Evolutionary conservation across 805 yeast genomes (phyloP).

Genomic region (Teunomyces aglyptinius): DNA sequence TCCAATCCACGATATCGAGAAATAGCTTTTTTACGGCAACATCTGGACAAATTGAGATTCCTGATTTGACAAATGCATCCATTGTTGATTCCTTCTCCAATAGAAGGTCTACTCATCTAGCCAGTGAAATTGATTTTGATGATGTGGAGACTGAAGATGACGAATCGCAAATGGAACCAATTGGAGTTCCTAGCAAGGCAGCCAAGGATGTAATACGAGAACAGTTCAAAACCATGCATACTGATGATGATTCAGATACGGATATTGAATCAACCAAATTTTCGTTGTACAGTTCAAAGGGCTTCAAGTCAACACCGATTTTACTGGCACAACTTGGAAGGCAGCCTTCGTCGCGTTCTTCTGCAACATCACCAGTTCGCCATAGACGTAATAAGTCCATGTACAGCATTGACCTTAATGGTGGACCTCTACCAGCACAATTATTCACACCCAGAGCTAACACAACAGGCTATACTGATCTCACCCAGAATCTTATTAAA

Average conservation of each 20-base stretch:
- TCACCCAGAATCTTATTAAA: neutral
- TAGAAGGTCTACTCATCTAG: slow-evolving; percentile 9
- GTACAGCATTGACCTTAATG: slow-evolving; percentile 29
- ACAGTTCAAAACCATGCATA: slow-evolving; percentile 22
- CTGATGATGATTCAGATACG: slow-evolving; percentile 28
- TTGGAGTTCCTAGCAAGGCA: slow-evolving; percentile 34
- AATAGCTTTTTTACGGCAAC: slow-evolving; percentile 7
- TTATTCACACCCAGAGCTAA: slow-evolving; percentile 4
- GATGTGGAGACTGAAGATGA: slow-evolving; percentile 13
- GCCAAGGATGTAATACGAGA: slow-evolving; percentile 27
- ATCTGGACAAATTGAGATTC: slow-evolving; percentile 42
- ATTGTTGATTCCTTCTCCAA: slow-evolving; percentile 12
- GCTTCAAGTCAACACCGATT: slow-evolving; percentile 22
- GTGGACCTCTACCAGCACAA: neutral
- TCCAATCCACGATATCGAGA: slow-evolving; percentile 8
- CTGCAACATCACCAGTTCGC: slow-evolving; percentile 20
- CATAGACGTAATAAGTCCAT: slow-evolving; percentile 42
- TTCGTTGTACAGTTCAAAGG: slow-evolving; percentile 15
- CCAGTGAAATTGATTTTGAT: slow-evolving; percentile 26
- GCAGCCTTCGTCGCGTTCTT: slow-evolving; percentile 5
- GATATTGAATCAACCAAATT: slow-evolving; percentile 26
- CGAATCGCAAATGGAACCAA: slow-evolving; percentile 25
- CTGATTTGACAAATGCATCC: slow-evolving; percentile 29
- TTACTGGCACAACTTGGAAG: slow-evolving; percentile 8
- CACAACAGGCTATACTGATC: slow-evolving; percentile 10